Evolutionary conservation across 345 rosid genomes (phyloP).

Genomic region (Pugionium dolabratum): DNA sequence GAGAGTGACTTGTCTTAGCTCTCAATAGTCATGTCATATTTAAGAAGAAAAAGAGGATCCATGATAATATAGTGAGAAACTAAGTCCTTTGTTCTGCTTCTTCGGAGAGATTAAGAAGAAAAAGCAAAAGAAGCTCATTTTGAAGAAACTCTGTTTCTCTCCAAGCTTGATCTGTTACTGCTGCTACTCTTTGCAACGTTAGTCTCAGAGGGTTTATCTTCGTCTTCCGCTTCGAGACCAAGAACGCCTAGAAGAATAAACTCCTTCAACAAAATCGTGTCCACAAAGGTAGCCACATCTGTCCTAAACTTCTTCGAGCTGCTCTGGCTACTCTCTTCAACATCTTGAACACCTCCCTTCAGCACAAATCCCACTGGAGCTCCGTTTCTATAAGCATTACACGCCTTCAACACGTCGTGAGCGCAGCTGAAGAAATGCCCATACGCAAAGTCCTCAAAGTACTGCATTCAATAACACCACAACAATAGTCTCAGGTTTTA

Average conservation of each 20-base stretch:
- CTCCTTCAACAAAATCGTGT: conserved; percentile 47
- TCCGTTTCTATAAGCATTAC: conserved; percentile 73
- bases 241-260: conserved; percentile 52
- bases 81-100: conserved; percentile 9
- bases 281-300: conserved; percentile 42
- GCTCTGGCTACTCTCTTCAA: conserved; percentile 48
- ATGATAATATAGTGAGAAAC: neutral
- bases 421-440: conserved; percentile 76
- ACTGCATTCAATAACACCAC: conserved; percentile 44
- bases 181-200: conserved; percentile 29
- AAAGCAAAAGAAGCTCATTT: neutral
- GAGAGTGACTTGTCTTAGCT: conserved; percentile 21
- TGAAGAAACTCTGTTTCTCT: conserved; percentile 33
- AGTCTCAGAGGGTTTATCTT: conserved; percentile 19
- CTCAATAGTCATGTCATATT: conserved; percentile 22
- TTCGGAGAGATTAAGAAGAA: neutral
- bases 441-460: conserved; percentile 67
- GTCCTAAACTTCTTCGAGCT: conserved; percentile 49
- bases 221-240: conserved; percentile 36
- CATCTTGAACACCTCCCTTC: conserved; percentile 58
- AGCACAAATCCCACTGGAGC: conserved; percentile 64
- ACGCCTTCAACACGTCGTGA: conserved; percentile 63
- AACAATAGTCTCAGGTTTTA: neutral
- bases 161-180: conserved; percentile 23
- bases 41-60: neutral